Evolutionary conservation across 768 basidiomycete species (phyloP).

Genomic region (Boletus rufocinnamomeus): DNA sequence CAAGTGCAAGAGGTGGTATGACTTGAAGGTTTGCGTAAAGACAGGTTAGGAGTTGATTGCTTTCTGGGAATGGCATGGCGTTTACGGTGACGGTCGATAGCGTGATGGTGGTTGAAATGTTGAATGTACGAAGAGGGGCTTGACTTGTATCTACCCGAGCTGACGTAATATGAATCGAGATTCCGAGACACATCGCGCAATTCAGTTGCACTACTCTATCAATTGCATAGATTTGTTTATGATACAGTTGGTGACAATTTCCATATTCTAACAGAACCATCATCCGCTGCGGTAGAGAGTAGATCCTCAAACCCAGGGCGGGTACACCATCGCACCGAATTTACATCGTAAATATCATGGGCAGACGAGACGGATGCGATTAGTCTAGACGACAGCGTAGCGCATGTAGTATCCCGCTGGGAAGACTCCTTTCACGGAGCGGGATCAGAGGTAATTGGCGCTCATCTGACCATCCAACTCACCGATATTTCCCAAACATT

Average conservation of each 20-base stretch:
- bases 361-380: conserved; percentile 62
- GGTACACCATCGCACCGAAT: conserved; percentile 83
- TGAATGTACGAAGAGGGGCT: no score
- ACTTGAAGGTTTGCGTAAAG: no score
- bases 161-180: no score
- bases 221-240: neutral
- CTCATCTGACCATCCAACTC: conserved; percentile 20
- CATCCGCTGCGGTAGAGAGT: conserved; percentile 85
- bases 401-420: conserved; percentile 7
- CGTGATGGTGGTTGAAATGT: no score
- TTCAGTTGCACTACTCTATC: no score
- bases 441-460: conserved; percentile 1
- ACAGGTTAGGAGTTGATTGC: no score
- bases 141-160: no score
- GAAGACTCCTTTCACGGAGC: conserved; percentile 19
- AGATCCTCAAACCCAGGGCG: conserved; percentile 62
- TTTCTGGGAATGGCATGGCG: no score
- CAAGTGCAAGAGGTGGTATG: no score
- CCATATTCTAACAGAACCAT: conserved; percentile 85
- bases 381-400: conserved; percentile 41
- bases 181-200: no score
- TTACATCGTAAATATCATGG: conserved; percentile 85
- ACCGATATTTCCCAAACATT: conserved; percentile 79
- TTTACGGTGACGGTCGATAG: no score
- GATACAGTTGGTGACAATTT: conserved; percentile 32